Evolutionary conservation across 352 stramenopile species (phyloP).

Genomic region (Phytophthora fragariaefolia): DNA sequence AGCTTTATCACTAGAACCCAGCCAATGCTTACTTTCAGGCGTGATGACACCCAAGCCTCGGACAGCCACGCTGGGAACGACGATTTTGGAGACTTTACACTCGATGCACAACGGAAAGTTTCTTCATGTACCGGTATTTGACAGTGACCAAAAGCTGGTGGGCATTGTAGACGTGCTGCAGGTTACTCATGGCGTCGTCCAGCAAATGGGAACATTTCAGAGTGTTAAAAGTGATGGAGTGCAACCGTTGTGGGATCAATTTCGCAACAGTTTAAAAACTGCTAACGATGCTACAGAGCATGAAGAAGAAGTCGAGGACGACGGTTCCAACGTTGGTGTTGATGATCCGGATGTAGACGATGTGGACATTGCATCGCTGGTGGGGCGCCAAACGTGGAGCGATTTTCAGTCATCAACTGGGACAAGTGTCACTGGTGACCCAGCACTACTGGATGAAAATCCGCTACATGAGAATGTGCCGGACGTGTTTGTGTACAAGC

Average conservation of each 20-base stretch:
- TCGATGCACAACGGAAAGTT: slow-evolving; percentile 98
- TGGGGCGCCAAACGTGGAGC: slow-evolving; percentile 51
- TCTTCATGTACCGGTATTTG: slow-evolving; percentile 96
- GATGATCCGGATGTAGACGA: slow-evolving; percentile 38
- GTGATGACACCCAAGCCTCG: slow-evolving; percentile 97
- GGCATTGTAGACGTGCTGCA: slow-evolving; percentile 97
- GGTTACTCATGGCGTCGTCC: slow-evolving; percentile 87
- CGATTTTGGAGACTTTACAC: slow-evolving; percentile 96
- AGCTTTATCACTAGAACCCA: slow-evolving; percentile 86
- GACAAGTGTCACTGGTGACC: slow-evolving; percentile 36
- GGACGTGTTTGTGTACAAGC: slow-evolving; percentile 84
- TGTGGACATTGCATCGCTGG: slow-evolving; percentile 39
- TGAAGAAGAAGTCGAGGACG: slow-evolving; percentile 49
- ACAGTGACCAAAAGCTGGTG: slow-evolving; percentile 88
- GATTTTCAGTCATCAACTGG: slow-evolving; percentile 51
- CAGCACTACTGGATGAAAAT: slow-evolving; percentile 34
- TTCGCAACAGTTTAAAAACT: slow-evolving; percentile 62
- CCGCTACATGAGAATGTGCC: slow-evolving; percentile 38
- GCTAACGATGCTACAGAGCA: slow-evolving; percentile 35
- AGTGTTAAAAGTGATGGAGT: slow-evolving; percentile 68
- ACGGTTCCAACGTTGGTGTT: slow-evolving; percentile 39
- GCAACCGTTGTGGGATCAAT: slow-evolving; percentile 80
- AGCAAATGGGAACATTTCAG: slow-evolving; percentile 87
- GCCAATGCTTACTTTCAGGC: slow-evolving; percentile 76
- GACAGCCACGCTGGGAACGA: slow-evolving; percentile 91